Evolutionary conservation across 2,329 filamentous ascomycete genomes (phyloP).

Genomic region (Fusarium equiseti): DNA sequence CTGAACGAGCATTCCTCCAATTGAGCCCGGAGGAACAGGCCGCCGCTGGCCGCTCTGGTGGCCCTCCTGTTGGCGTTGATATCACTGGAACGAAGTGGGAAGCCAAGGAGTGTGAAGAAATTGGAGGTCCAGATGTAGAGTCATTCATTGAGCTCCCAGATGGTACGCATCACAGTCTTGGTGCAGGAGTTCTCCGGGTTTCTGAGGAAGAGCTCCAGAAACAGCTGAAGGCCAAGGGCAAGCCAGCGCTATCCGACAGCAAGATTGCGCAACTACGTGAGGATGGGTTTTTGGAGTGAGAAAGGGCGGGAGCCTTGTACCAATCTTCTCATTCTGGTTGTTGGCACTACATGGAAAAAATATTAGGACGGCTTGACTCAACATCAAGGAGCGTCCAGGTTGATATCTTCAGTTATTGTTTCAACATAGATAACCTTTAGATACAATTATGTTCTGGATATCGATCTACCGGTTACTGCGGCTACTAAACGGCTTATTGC

Average conservation of each 20-base stretch:
- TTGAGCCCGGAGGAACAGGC: neutral
- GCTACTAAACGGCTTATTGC: neutral
- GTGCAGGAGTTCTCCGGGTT: neutral
- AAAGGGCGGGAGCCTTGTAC: accelerated
- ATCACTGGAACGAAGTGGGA: neutral
- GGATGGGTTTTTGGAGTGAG: neutral
- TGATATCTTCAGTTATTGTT: neutral
- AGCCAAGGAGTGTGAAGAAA: neutral
- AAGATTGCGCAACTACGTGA: neutral
- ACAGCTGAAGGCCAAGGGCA: neutral
- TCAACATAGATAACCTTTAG: neutral
- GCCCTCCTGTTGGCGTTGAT: neutral
- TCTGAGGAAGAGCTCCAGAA: neutral
- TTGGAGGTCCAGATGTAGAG: neutral
- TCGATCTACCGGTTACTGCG: neutral
- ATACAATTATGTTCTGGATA: neutral
- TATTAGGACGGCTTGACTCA: neutral
- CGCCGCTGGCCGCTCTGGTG: neutral
- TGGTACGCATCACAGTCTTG: neutral
- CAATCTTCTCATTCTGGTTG: accelerated
- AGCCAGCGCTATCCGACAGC: neutral
- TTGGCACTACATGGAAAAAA: accelerated
- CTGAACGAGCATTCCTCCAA: neutral
- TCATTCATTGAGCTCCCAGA: neutral
- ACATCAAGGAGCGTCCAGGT: accelerated